Evolutionary conservation across 23 red algal species (phyloP), one percentile per base, ranked within the genome.

Genomic region (Gracilaria vermiculophylla): DNA sequence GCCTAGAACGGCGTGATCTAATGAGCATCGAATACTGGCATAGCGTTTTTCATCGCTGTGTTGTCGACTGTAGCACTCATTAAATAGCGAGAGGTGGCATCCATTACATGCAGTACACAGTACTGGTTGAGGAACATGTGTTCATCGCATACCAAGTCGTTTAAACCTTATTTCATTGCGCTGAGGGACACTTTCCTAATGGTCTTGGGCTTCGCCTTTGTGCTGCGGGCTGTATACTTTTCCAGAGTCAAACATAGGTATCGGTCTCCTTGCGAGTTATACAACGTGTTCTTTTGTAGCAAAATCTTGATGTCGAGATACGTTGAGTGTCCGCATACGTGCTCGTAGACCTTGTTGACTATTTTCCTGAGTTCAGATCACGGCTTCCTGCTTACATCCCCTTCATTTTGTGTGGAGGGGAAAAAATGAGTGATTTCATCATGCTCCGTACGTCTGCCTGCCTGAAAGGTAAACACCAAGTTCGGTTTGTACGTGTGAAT

Each of bases 1-100:
- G 53, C 49, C 77, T 51, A 81, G 34, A 81, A 81, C 52, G 25
- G 77, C 4, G 29, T 31, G 47, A 81, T 61, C 77, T 51, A 62
- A 24, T 57, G 28, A 21, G 0, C 35, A 37, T 81, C 49, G 11
- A 81, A 61, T 7, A 32, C 48, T 19, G 20, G 0, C 24, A 58
- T 81, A 60, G 54, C 77, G 0, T 56, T 31, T 19, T 44, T 57
- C 54, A 81, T 81, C 11, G 52, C 34, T 6, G 53, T 81, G 16
- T 16, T 20, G 29, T 28, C 27, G 24, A 81, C 1, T 4, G 43
- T 17, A 60, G 34, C 34, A 1, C 53, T 51, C 25, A 39, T 21
- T n/a, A 40, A 77, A 17, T 77, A 77, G 14, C 40, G 34, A 13
- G 37, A 54, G 23, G n/a, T 50, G 7, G 55, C 29, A 41, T 56